Percentiles rank a stretch among this genome's conserved stretches.
Evolutionary conservation across 2,329 filamentous ascomycete genomes (phyloP).

Genomic region (Diaporthe sp.): DNA sequence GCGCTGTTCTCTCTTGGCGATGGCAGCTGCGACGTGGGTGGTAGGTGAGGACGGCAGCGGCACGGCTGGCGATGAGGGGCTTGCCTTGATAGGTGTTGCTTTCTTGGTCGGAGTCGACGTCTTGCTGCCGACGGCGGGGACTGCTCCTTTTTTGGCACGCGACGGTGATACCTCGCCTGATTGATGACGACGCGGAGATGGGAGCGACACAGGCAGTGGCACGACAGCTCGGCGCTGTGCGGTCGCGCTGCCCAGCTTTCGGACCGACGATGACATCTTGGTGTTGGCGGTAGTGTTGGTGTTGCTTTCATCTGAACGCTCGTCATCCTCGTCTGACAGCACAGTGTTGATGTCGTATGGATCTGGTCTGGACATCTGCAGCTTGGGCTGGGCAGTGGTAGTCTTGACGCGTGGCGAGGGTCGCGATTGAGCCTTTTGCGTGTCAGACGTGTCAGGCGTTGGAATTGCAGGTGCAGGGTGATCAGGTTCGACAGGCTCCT

Average conservation of each 20-base stretch:
- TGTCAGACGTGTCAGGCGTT: neutral
- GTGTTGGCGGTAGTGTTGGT: neutral
- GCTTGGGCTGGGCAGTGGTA: neutral
- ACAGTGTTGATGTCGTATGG: slow-evolving; percentile 39
- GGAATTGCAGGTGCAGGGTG: neutral
- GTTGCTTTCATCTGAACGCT: neutral
- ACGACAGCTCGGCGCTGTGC: neutral
- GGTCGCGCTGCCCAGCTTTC: slow-evolving; percentile 31
- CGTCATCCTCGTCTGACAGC: slow-evolving; percentile 26
- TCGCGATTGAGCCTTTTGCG: neutral
- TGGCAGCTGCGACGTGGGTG: slow-evolving; percentile 32
- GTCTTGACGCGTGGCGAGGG: neutral
- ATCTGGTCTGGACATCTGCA: slow-evolving; percentile 24
- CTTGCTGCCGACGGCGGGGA: neutral
- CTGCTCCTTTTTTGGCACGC: neutral
- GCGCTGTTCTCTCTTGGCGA: slow-evolving; percentile 7
- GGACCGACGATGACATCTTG: slow-evolving; percentile 29
- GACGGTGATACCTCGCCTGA: neutral
- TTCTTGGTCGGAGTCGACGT: slow-evolving; percentile 17
- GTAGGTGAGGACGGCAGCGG: slow-evolving; percentile 33
- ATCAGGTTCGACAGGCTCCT: neutral
- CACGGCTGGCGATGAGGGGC: slow-evolving; percentile 12
- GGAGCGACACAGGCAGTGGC: neutral
- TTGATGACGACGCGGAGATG: neutral
- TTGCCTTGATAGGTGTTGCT: neutral